Base-by-base conservation (phyloP, 345 rosid genomes). In the Microcos paniculata region DNA sequence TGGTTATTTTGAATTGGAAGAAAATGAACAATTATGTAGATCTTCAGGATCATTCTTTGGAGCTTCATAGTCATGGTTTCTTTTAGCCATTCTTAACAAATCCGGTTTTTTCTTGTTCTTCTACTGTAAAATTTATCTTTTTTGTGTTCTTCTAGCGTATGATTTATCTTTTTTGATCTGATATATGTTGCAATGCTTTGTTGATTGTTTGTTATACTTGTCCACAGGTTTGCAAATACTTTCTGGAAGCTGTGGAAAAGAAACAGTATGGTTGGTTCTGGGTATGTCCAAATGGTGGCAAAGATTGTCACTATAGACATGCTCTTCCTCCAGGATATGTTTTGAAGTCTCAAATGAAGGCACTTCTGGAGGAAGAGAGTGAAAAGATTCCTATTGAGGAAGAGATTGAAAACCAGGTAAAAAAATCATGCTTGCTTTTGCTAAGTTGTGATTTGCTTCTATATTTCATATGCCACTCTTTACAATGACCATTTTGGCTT, bases 241-340 rank as follows among this genome's bases (percentile, higher is more conserved):
- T 92, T 84, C 83, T 96, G 85, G 98, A 96, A 6, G 97, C 96
- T 6, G 99, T 96, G 75, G 99, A 95, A 77, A 93, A 88, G 93
- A 93, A 93, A 81, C 97, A 95, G 77, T 93, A 93, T 83, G 99
- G 98, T 69, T 96, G 97, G 96, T 96, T 93, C 77, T 96, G 99
- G 99, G 88, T 13, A 38, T 96, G 99, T 70, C 97, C 97, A 70
- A 96, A 90, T 71, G 99, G 97, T 64, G 88, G 80, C 48, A 88
- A 85, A 83, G 93, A 89, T 30, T 95, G 98, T 82, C 98, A 91
- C 77, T 95, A 95, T 82, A 91, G 99, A 58, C 99, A 95, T 82
- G 96, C 99, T 31, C 94, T 95, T 84, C 99, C 99, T 73, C 96
- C 98, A 43, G 98, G 99, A 40, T 95, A 93, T 82, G 65, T 95